These are phyloP conservation scores for Solanum ahanhuiri DNA, from an alignment of 257 asterid genomes.

Conservation along the genomic window DNA sequence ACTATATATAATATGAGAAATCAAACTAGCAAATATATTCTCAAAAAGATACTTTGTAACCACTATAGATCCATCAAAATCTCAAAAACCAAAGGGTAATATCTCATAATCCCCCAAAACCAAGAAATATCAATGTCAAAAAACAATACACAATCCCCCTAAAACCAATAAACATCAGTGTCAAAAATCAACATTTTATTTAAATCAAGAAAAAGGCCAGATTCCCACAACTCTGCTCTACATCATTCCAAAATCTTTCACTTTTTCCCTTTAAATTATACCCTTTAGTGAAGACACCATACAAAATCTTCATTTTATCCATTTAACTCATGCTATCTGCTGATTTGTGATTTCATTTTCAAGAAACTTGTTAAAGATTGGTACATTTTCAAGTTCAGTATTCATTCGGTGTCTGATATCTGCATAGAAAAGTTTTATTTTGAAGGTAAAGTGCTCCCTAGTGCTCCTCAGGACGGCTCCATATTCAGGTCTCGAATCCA, in stretches of 20 bases:
- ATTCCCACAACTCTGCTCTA: neutral
- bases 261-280: neutral
- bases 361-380: neutral
- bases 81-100: neutral
- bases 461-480: neutral
- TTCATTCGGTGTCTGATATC: neutral
- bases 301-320: neutral
- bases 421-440: neutral
- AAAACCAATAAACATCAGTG: neutral
- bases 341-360: neutral
- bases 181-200: neutral
- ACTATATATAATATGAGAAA: neutral
- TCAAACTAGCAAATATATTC: neutral
- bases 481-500: neutral
- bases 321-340: neutral
- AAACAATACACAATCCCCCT: neutral
- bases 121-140: neutral
- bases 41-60: neutral
- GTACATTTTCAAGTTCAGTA: too few relatives aligned
- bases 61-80: slow-evolving; percentile 3
- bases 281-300: neutral
- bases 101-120: neutral
- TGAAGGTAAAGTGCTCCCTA: neutral
- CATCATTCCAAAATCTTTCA: neutral
- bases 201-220: neutral